Percentiles rank a stretch among this genome's conserved stretches.
Evolutionary conservation across 225 moss, liverwort and hornwort species (phyloP).

Genomic region (Polytrichum formosum): DNA sequence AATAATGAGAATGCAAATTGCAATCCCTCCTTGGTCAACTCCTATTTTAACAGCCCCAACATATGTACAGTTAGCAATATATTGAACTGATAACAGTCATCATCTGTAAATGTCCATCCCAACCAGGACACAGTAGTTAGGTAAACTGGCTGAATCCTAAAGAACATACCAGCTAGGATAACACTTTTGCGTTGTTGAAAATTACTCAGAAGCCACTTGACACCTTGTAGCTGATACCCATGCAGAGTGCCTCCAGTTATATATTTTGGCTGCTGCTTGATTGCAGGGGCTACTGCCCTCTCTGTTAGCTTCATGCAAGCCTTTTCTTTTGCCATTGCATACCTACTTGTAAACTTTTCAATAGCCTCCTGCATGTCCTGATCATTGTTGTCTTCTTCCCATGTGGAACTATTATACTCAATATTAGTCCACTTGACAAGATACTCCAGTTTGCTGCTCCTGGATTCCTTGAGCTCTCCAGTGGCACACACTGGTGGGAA

Average conservation of each 20-base stretch:
- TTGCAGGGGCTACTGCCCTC: constrained; percentile 29
- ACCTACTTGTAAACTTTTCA: constrained; percentile 40
- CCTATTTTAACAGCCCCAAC: too few relatives aligned
- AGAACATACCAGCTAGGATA: constrained; percentile 74
- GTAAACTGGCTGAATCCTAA: background rate
- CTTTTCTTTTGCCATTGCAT: constrained; percentile 43
- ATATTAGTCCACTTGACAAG: constrained; percentile 77
- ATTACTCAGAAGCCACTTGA: constrained; percentile 78
- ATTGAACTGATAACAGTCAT: too few relatives aligned
- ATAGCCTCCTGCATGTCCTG: constrained; percentile 61
- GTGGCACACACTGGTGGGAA: constrained; percentile 24
- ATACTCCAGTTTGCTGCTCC: constrained; percentile 38
- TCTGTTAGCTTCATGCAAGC: background rate
- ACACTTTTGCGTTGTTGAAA: constrained; percentile 64
- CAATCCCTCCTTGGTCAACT: too few relatives aligned
- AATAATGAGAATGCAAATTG: too few relatives aligned
- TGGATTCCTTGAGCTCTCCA: constrained; percentile 25
- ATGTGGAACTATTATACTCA: constrained; percentile 72
- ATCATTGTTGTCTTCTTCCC: constrained; percentile 58
- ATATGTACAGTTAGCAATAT: too few relatives aligned
- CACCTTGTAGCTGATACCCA: constrained; percentile 66
- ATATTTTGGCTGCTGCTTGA: constrained; percentile 60
- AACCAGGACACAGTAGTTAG: background rate
- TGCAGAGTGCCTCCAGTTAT: constrained; percentile 63
- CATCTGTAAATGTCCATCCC: too few relatives aligned